A percentile compares a stretch with the other conserved stretches of the same genome.
Evolutionary conservation across 306 rosid species (phyloP).

Genomic region (Prunus kanzakura): DNA sequence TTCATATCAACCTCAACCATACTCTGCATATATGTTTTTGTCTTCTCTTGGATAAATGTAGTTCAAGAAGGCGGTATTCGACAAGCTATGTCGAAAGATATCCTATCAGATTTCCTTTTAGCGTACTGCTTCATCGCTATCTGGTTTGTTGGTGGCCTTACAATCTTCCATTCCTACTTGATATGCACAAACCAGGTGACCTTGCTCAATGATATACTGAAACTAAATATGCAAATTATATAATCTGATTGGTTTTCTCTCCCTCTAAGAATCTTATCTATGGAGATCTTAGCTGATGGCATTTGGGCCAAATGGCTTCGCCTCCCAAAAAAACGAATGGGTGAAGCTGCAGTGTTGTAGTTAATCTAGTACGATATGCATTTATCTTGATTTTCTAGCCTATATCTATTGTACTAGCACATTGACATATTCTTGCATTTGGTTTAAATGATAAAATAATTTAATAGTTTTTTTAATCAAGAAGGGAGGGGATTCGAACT

Average conservation of each 20-base stretch:
- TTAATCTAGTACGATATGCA: not conserved
- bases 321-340: not conserved
- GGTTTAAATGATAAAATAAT: not conserved
- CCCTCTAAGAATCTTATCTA: not conserved
- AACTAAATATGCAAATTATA: not conserved
- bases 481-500: no score
- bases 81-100: constrained; percentile 48
- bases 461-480: not conserved
- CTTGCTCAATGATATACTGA: constrained; percentile 8
- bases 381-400: not conserved
- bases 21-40: constrained; percentile 73
- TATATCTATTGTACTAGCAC: not conserved
- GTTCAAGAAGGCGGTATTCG: constrained; percentile 13
- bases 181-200: constrained; percentile 84
- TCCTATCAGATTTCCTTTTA: constrained; percentile 60
- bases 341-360: not conserved
- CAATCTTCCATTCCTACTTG: constrained; percentile 84
- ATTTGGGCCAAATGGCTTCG: not conserved
- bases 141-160: constrained; percentile 98
- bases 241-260: not conserved
- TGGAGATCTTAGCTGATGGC: not conserved
- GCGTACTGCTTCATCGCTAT: constrained; percentile 72
- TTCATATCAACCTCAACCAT: constrained; percentile 83
- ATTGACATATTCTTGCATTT: no score
- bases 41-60: constrained; percentile 59